Evolutionary conservation across 768 basidiomycete genomes (phyloP).

Genomic region (Lactarius deliciosus): DNA sequence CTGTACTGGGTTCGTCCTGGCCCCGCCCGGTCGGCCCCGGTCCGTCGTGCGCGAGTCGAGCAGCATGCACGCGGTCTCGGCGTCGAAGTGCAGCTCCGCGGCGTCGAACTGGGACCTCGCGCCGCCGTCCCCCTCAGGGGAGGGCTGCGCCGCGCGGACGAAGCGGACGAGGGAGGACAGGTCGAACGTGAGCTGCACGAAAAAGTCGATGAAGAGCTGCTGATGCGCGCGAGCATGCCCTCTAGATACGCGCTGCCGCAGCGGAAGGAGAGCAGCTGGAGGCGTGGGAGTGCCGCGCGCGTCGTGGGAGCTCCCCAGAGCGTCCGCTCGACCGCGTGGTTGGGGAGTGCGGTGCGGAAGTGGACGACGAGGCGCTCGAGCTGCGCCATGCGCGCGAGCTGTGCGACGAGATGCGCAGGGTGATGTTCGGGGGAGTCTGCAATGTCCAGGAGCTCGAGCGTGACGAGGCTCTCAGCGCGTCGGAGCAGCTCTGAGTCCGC

Average conservation of each 20-base stretch:
- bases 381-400: conserved; percentile 8
- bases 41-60: conserved; percentile 2
- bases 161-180: not conserved
- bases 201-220: conserved; percentile 7
- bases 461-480: not conserved
- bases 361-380: conserved; percentile 13
- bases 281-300: not conserved
- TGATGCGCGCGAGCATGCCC: not conserved
- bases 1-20: not conserved
- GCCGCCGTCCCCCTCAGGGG: no score
- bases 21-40: no score
- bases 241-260: conserved; percentile 11
- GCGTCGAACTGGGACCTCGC: not conserved
- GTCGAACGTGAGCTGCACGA: conserved; percentile 13
- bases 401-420: not conserved
- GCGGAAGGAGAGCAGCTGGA: conserved; percentile 5
- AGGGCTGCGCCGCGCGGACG: not conserved
- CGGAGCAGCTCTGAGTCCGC: not conserved
- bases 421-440: not conserved
- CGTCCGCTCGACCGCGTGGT: not conserved
- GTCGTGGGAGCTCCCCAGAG: not conserved
- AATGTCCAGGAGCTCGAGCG: not conserved
- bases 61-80: not conserved
- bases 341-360: conserved; percentile 2
- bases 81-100: not conserved